A percentile compares a stretch with the other conserved stretches of the same genome.
phyloP scores from a whole-genome alignment of 345 rosid genomes.

The Citrus glauca region DNA sequence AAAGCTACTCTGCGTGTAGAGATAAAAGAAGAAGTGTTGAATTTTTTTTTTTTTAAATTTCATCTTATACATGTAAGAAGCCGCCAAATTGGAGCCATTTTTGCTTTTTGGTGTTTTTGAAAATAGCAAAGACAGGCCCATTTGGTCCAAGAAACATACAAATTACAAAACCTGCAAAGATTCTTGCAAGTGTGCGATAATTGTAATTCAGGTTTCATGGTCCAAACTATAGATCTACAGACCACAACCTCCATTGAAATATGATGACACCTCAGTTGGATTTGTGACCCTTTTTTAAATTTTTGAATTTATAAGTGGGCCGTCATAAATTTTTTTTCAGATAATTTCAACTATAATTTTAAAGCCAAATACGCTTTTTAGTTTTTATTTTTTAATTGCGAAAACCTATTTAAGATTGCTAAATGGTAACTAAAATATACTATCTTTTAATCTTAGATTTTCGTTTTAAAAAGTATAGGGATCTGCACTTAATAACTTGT shows the following conservation, averaged over 20 bases:
- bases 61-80: not conserved
- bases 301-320: too few relatives aligned
- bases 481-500: too few relatives aligned
- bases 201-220: slow-evolving; percentile 19
- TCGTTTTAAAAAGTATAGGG: too few relatives aligned
- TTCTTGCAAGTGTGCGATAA: slow-evolving; percentile 21
- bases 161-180: slow-evolving; percentile 40
- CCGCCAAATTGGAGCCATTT: slow-evolving; percentile 10
- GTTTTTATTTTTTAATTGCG: too few relatives aligned
- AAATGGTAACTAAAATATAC: too few relatives aligned
- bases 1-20: not conserved
- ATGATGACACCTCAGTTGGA: not conserved
- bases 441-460: too few relatives aligned
- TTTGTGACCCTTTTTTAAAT: too few relatives aligned
- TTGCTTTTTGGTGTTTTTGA: not conserved
- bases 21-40: not conserved
- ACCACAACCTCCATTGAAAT: slow-evolving; percentile 8
- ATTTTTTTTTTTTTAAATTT: not conserved
- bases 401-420: too few relatives aligned
- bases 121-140: slow-evolving; percentile 4
- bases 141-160: slow-evolving; percentile 19
- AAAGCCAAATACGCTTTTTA: too few relatives aligned
- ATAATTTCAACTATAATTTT: too few relatives aligned
- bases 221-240: slow-evolving; percentile 14
- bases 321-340: too few relatives aligned